Percentiles rank a stretch among this genome's conserved stretches.
These are phyloP conservation scores for Capsicum rhomboideum DNA, from an alignment of 257 asterid species.

Conservation along the genomic window DNA sequence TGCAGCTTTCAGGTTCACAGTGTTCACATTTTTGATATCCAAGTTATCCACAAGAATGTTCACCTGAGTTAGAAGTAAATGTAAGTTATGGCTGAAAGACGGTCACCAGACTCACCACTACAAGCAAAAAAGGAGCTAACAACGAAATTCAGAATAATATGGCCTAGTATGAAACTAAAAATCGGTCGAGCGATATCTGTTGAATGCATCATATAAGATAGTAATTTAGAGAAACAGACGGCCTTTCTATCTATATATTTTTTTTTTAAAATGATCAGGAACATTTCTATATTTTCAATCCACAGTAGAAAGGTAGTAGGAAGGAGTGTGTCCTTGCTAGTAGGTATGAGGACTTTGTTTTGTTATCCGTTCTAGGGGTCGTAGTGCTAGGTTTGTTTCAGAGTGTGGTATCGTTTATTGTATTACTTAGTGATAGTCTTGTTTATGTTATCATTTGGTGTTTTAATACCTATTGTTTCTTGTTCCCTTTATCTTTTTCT, in stretches of 20 bases:
- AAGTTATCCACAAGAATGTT: conserved; percentile 52
- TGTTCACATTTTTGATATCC: conserved; percentile 52
- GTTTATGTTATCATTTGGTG: too few species aligned
- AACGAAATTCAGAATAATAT: background rate
- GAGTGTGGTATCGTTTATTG: too few species aligned
- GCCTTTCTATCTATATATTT: background rate
- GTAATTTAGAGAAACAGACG: background rate
- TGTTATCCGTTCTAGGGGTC: too few species aligned
- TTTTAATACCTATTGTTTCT: too few species aligned
- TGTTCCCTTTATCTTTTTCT: too few species aligned
- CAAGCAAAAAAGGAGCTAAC: background rate
- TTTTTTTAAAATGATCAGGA: background rate
- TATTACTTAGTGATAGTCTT: too few species aligned
- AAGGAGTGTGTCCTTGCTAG: too few species aligned
- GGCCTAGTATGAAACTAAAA: background rate
- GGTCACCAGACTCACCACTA: background rate
- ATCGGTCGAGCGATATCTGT: background rate
- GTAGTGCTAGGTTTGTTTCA: too few species aligned
- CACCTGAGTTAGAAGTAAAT: conserved; percentile 33
- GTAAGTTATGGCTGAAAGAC: background rate
- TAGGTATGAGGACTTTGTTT: too few species aligned
- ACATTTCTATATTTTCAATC: background rate
- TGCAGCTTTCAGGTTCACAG: conserved; percentile 66
- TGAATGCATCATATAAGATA: background rate
- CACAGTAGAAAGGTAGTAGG: too few species aligned